Conservation (phyloP, 345 rosid genomes). For the Anastatica hierochuntica region DNA sequence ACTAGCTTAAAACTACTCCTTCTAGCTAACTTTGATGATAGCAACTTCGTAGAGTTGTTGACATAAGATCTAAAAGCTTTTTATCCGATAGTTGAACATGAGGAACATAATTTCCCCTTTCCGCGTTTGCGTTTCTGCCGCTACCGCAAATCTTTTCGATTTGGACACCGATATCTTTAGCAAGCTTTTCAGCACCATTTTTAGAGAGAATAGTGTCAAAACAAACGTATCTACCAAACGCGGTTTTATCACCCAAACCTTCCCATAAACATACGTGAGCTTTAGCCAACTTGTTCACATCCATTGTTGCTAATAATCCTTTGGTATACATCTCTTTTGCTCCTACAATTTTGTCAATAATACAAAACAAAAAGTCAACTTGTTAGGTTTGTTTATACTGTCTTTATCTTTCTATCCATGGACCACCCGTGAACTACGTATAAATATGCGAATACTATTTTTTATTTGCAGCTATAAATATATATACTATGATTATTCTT, state of each 20-base stretch:
- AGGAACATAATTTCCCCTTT: background rate
- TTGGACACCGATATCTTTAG: constrained; percentile 42
- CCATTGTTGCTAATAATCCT: constrained; percentile 54
- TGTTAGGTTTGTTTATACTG: too few relatives aligned
- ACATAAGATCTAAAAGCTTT: constrained; percentile 45
- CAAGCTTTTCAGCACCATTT: constrained; percentile 39
- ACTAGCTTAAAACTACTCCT: constrained; percentile 11
- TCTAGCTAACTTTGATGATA: constrained; percentile 18
- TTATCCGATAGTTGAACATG: constrained; percentile 35
- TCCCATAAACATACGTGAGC: constrained; percentile 56
- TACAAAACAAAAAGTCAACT: constrained; percentile 4
- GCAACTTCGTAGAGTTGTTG: constrained; percentile 37
- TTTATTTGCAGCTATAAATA: background rate
- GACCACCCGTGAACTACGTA: constrained; percentile 20
- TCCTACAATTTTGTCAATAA: background rate
- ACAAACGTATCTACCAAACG: constrained; percentile 59
- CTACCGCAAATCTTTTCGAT: constrained; percentile 37
- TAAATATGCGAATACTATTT: background rate
- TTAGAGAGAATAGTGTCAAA: constrained; percentile 44
- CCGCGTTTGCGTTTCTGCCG: background rate
- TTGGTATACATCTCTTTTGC: constrained; percentile 45
- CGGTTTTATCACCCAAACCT: constrained; percentile 42
- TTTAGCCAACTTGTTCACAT: constrained; percentile 48
- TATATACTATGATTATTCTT: too few relatives aligned
- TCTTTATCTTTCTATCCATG: constrained; percentile 8